Conservation (phyloP, 2,329 filamentous ascomycete genomes). For the Neofusicoccum parvum region DNA sequence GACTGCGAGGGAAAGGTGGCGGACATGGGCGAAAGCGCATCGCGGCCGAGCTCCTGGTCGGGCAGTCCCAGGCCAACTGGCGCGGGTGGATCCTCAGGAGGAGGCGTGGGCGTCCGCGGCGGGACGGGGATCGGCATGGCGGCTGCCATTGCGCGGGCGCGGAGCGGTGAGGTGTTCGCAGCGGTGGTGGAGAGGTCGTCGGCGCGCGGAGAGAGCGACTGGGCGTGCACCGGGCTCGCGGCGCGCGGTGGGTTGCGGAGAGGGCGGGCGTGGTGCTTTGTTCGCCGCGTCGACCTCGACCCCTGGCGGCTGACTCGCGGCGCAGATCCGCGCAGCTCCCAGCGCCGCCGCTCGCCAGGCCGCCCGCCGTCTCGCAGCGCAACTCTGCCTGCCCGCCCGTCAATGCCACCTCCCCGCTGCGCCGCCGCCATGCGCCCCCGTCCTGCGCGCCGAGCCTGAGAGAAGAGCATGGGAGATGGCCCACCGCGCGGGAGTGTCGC, state of each 20-base stretch:
- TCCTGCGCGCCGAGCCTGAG: not conserved
- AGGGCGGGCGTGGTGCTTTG: not conserved
- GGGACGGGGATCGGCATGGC: slow-evolving; percentile 61
- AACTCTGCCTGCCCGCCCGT: not conserved
- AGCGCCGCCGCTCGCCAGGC: not conserved
- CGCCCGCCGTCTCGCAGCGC: not conserved
- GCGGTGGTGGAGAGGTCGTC: slow-evolving; percentile 26
- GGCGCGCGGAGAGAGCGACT: too few species aligned
- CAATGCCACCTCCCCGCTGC: not conserved
- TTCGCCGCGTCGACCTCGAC: not conserved
- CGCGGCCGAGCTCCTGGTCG: slow-evolving; percentile 28
- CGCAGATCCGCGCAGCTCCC: not conserved
- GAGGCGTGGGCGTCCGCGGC: slow-evolving; percentile 67
- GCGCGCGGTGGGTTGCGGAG: not conserved
- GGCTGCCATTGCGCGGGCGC: slow-evolving; percentile 55
- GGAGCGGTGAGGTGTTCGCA: slow-evolving; percentile 23
- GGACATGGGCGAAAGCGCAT: slow-evolving; percentile 44
- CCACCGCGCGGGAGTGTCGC: slow-evolving; percentile 1
- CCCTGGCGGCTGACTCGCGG: not conserved
- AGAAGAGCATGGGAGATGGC: slow-evolving; percentile 31
- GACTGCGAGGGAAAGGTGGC: slow-evolving; percentile 37
- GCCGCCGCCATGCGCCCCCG: slow-evolving; percentile 3
- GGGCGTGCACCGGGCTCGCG: slow-evolving; percentile 2
- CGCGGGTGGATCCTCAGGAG: slow-evolving; percentile 52
- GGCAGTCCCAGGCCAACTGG: slow-evolving; percentile 38